A percentile compares a stretch with the other conserved stretches of the same genome.
phyloP scores from a whole-genome alignment of 2,329 filamentous ascomycete species.

The Colletotrichum chlorophyti region DNA sequence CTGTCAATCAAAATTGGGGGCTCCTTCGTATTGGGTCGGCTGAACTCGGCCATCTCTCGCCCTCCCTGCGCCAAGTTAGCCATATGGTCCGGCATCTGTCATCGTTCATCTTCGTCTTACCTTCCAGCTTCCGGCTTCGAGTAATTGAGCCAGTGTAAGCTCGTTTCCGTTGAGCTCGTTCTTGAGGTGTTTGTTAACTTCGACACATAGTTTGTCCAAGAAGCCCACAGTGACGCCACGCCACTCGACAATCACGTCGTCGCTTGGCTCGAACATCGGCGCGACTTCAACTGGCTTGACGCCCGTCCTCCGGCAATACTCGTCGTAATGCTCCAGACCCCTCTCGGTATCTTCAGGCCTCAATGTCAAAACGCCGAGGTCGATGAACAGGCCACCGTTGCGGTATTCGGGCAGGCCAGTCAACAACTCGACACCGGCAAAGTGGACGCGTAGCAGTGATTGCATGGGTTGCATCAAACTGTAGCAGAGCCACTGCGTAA shows the following conservation, averaged over 20 bases:
- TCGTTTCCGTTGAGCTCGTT: conserved; percentile 71
- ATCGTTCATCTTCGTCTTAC: too few relatives aligned
- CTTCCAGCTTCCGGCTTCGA: conserved; percentile 99
- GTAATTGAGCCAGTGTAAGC: conserved; percentile 82
- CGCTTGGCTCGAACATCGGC: conserved; percentile 58
- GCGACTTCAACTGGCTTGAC: conserved; percentile 59
- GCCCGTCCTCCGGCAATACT: conserved; percentile 75
- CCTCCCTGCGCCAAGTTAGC: too few relatives aligned
- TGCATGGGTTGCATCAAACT: conserved; percentile 73
- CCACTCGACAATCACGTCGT: conserved; percentile 69
- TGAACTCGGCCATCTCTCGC: conserved; percentile 93
- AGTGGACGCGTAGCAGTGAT: conserved; percentile 56
- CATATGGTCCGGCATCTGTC: too few relatives aligned
- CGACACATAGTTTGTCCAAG: conserved; percentile 54
- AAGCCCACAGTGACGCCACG: conserved; percentile 64
- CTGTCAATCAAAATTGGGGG: conserved; percentile 96
- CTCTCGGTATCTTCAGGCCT: conserved; percentile 51
- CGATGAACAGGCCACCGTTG: conserved; percentile 74
- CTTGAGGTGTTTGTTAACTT: conserved; percentile 65
- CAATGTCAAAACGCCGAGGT: conserved; percentile 58
- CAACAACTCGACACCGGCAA: conserved; percentile 60
- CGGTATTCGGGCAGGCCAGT: conserved; percentile 77
- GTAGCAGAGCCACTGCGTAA: conserved; percentile 78
- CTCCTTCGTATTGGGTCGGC: conserved; percentile 93
- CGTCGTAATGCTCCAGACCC: conserved; percentile 54